phyloP scores from a whole-genome alignment of 768 basidiomycete genomes.

The Boletus rufocinnamomeus region DNA sequence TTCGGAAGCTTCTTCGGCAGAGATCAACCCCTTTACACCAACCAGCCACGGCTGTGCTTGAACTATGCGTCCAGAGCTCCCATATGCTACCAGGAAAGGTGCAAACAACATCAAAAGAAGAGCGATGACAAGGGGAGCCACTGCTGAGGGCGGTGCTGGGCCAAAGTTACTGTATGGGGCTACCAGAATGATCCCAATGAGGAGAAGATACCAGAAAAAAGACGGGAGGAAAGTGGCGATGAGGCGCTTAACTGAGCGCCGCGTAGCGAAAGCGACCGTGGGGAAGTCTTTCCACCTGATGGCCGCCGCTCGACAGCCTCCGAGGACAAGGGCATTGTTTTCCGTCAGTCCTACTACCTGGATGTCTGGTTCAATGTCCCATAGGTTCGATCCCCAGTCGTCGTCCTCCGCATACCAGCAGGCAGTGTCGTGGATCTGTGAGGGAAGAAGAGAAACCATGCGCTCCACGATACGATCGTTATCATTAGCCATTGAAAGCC shows the following conservation, averaged over 20 bases:
- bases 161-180: background rate
- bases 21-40: constrained; percentile 30
- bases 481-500: constrained; percentile 30
- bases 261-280: constrained; percentile 15
- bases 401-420: constrained; percentile 28
- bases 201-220: constrained; percentile 4
- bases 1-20: constrained; percentile 21
- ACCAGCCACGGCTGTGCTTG: constrained; percentile 24
- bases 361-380: constrained; percentile 24
- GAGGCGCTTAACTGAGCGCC: constrained; percentile 14
- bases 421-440: background rate
- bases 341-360: constrained; percentile 25
- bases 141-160: background rate
- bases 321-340: constrained; percentile 20
- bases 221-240: constrained; percentile 3
- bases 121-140: background rate
- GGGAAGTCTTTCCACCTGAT: constrained; percentile 32
- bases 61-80: constrained; percentile 17
- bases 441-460: constrained; percentile 26
- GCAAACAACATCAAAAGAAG: constrained; percentile 17
- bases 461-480: constrained; percentile 24
- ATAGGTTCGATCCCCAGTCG: constrained; percentile 15
- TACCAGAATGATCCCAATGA: background rate
- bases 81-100: constrained; percentile 17
- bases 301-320: constrained; percentile 23